phyloP scores from a whole-genome alignment of 805 yeast species.

The Starmerella floricola region DNA sequence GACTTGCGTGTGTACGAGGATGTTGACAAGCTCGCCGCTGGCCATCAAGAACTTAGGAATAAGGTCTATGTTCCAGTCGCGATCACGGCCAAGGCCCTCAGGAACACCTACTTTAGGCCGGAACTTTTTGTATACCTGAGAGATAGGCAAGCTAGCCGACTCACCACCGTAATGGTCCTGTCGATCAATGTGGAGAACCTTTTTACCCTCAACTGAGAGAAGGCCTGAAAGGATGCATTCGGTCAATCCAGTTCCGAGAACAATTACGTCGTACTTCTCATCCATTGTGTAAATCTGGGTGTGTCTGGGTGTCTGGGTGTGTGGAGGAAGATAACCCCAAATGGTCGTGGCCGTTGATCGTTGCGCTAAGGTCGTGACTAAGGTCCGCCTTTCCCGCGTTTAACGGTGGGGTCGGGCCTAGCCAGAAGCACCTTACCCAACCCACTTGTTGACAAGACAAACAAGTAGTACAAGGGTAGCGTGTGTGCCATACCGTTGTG shows the following conservation, averaged over 20 bases:
- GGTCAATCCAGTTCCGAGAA: conserved; percentile 86
- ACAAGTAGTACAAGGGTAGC: too few relatives aligned
- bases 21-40: conserved; percentile 91
- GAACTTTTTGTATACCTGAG: conserved; percentile 64
- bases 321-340: neutral
- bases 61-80: conserved; percentile 97
- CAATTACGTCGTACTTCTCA: conserved; percentile 93
- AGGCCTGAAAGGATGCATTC: conserved; percentile 92
- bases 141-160: conserved; percentile 29
- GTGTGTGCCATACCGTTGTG: too few relatives aligned
- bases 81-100: conserved; percentile 73
- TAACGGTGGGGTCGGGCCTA: too few relatives aligned
- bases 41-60: conserved; percentile 97
- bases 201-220: conserved; percentile 94
- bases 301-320: neutral
- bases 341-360: conserved; percentile 4
- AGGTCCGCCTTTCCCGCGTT: neutral
- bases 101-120: conserved; percentile 45
- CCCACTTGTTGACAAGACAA: too few relatives aligned
- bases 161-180: conserved; percentile 88
- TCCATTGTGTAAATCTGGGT: conserved; percentile 53
- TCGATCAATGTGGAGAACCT: conserved; percentile 89
- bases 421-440: too few relatives aligned
- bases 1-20: conserved; percentile 88
- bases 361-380: too few relatives aligned